These are phyloP conservation scores for Serendipita sp. DNA, from an alignment of 768 basidiomycete species.

Conservation along the genomic window DNA sequence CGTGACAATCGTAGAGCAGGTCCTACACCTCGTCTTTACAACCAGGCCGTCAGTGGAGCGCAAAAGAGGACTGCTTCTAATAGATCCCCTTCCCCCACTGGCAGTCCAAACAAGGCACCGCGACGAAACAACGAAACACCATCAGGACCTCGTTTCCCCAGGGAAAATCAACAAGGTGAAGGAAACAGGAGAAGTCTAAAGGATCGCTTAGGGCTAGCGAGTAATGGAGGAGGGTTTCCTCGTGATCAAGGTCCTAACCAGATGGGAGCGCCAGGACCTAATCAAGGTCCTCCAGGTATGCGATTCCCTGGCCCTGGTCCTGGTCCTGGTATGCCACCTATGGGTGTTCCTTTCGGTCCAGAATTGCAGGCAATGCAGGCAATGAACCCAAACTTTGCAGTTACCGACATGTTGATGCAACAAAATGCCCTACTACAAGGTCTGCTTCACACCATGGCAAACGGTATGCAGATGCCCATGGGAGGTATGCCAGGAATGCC, in stretches of 20 bases:
- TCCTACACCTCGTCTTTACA: not conserved
- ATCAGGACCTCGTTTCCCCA: slow-evolving; percentile 75
- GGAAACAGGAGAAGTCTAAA: slow-evolving; percentile 49
- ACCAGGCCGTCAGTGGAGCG: not conserved
- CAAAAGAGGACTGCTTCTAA: slow-evolving; percentile 3
- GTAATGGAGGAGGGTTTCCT: slow-evolving; percentile 16
- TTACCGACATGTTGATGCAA: slow-evolving; percentile 9
- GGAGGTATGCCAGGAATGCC: not conserved
- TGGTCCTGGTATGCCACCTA: not conserved
- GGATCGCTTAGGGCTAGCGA: slow-evolving; percentile 48
- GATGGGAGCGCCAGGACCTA: not conserved
- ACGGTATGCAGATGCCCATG: not conserved
- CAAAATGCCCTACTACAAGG: slow-evolving; percentile 47
- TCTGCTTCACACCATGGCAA: slow-evolving; percentile 61
- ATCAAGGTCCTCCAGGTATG: not conserved
- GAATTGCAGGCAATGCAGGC: slow-evolving; percentile 26
- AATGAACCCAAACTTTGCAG: slow-evolving; percentile 36
- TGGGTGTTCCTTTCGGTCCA: not conserved
- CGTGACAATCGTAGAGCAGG: not conserved
- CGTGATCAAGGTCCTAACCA: not conserved
- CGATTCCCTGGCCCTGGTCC: not conserved
- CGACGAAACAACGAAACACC: slow-evolving; percentile 50
- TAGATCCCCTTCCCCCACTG: not conserved
- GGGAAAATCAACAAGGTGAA: slow-evolving; percentile 21
- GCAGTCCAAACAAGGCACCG: slow-evolving; percentile 41